Conservation (phyloP, 1,284 basidiomycete genomes). For the Coniophora puteana region DNA sequence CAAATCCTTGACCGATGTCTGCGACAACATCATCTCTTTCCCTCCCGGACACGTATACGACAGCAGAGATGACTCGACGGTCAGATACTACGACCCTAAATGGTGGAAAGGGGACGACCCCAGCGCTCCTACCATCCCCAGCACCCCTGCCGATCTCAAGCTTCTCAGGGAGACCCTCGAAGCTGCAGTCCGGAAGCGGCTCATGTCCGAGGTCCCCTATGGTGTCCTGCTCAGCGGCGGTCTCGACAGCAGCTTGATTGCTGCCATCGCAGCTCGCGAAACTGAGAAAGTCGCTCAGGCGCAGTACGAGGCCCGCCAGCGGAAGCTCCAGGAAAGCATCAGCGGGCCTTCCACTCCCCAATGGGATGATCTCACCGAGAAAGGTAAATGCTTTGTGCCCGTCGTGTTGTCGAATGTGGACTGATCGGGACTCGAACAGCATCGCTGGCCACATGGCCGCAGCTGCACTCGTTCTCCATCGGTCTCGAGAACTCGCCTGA, state of each 20-base stretch:
- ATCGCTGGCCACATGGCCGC: slow-evolving; percentile 89
- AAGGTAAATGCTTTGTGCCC: slow-evolving; percentile 44
- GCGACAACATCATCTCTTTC: slow-evolving; percentile 94
- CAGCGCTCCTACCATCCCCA: slow-evolving; percentile 62
- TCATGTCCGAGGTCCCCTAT: slow-evolving; percentile 99
- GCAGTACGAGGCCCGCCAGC: slow-evolving; percentile 69
- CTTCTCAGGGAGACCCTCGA: slow-evolving; percentile 83
- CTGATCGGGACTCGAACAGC: slow-evolving; percentile 29
- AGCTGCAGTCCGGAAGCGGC: slow-evolving; percentile 88
- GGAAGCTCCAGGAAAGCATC: slow-evolving; percentile 46
- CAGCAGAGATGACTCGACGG: slow-evolving; percentile 72
- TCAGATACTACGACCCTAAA: slow-evolving; percentile 80
- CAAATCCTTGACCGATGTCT: slow-evolving; percentile 90
- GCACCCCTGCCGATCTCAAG: slow-evolving; percentile 65
- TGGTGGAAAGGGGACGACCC: slow-evolving; percentile 79
- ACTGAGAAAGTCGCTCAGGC: slow-evolving; percentile 89
- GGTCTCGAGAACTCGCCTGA: slow-evolving; percentile 96
- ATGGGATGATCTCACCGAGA: slow-evolving; percentile 42
- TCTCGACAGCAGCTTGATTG: slow-evolving; percentile 94
- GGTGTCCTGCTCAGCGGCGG: slow-evolving; percentile 96
- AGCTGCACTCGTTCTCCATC: slow-evolving; percentile 97
- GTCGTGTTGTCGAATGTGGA: background rate
- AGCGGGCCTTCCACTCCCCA: slow-evolving; percentile 60
- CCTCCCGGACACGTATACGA: slow-evolving; percentile 97
- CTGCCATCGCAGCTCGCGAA: slow-evolving; percentile 94